A percentile compares a stretch with the other conserved stretches of the same genome.
These are phyloP conservation scores for Ascochyta fabae DNA, from an alignment of 2,329 filamentous ascomycete species.

Conservation along the genomic window DNA sequence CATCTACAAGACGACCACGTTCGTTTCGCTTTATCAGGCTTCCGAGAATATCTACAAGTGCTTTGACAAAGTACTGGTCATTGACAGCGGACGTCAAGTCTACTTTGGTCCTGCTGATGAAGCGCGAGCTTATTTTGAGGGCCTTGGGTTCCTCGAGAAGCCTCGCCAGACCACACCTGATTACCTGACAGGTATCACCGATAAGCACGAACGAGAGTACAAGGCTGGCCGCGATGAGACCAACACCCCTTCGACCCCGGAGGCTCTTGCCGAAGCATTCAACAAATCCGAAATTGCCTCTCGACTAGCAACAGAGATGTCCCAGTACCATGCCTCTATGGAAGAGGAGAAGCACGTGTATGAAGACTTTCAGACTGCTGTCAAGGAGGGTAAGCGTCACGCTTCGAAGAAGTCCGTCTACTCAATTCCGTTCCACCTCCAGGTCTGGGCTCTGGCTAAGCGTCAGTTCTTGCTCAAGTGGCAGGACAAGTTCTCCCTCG, in stretches of 20 bases:
- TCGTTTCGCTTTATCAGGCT: conserved; percentile 85
- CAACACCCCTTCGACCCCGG: conserved; percentile 72
- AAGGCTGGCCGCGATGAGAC: conserved; percentile 68
- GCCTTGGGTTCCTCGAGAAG: conserved; percentile 75
- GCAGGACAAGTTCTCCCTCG: conserved; percentile 81
- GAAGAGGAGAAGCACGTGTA: conserved; percentile 70
- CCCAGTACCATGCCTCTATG: conserved; percentile 69
- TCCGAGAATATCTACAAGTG: conserved; percentile 80
- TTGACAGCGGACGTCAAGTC: conserved; percentile 76
- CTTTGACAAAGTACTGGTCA: conserved; percentile 85
- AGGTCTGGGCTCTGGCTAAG: conserved; percentile 83
- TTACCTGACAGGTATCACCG: conserved; percentile 82
- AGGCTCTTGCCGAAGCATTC: conserved; percentile 73
- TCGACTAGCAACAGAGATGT: conserved; percentile 69
- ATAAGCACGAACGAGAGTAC: conserved; percentile 82
- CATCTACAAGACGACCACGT: conserved; percentile 82
- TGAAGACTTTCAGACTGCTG: conserved; percentile 78
- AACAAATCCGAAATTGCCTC: conserved; percentile 66
- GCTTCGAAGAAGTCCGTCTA: conserved; percentile 78
- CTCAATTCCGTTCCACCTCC: conserved; percentile 80
- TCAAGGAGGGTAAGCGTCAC: conserved; percentile 78
- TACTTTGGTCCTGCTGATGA: conserved; percentile 74
- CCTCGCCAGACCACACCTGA: conserved; percentile 82
- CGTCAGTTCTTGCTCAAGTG: conserved; percentile 85
- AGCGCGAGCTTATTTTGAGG: conserved; percentile 77